phyloP scores from a whole-genome alignment of 352 stramenopile species.

The Pythium periplocum region DNA sequence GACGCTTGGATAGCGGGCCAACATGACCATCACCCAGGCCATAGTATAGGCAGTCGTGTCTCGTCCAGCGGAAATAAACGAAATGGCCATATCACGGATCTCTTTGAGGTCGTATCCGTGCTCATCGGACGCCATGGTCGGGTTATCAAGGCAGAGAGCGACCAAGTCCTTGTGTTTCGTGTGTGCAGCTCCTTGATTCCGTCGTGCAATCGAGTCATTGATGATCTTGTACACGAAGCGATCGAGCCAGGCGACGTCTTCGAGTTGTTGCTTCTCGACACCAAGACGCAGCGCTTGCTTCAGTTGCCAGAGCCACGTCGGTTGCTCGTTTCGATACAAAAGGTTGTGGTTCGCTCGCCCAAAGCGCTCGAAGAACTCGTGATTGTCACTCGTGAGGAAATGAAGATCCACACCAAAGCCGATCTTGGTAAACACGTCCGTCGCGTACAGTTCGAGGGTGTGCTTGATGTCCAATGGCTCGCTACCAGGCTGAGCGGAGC shows the following conservation, averaged over 20 bases:
- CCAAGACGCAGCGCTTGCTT: conserved; percentile 24
- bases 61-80: conserved; percentile 62
- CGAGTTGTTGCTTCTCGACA: conserved; percentile 28
- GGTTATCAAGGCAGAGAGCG: conserved; percentile 35
- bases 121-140: conserved; percentile 20
- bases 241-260: conserved; percentile 22
- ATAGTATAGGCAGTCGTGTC: conserved; percentile 63
- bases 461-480: conserved; percentile 35
- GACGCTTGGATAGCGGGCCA: conserved; percentile 50
- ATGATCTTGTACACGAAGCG: conserved; percentile 20
- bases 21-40: conserved; percentile 69
- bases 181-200: neutral
- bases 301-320: conserved; percentile 42
- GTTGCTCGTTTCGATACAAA: conserved; percentile 25
- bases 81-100: conserved; percentile 68
- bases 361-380: conserved; percentile 24
- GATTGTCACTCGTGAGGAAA: conserved; percentile 16
- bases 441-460: conserved; percentile 40
- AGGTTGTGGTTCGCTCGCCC: conserved; percentile 1
- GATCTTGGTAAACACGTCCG: conserved; percentile 68
- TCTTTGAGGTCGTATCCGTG: conserved; percentile 22
- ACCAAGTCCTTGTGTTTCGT: conserved; percentile 25
- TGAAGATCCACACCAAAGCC: conserved; percentile 55
- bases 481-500: neutral
- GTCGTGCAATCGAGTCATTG: conserved; percentile 23